A percentile compares a stretch with the other conserved stretches of the same genome.
Conservation (phyloP, 257 asterid species). For the Solanum clarkiae region DNA sequence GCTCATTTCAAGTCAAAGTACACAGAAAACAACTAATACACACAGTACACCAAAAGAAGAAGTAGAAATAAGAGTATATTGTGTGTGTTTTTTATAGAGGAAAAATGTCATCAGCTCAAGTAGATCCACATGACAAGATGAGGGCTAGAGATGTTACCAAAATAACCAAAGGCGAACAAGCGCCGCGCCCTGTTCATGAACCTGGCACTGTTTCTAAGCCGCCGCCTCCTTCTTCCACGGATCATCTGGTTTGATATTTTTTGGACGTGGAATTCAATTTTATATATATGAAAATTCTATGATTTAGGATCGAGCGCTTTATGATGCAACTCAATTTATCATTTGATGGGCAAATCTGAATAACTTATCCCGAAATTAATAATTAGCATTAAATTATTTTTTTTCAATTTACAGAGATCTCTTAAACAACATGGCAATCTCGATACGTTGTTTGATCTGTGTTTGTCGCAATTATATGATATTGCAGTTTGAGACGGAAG, state of each 20-base stretch:
- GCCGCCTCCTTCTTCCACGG: constrained; percentile 38
- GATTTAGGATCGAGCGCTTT: too few relatives aligned
- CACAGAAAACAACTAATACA: neutral
- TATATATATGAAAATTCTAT: too few relatives aligned
- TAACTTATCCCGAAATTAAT: too few relatives aligned
- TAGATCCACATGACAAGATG: constrained; percentile 40
- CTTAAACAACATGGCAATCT: too few relatives aligned
- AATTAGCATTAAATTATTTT: too few relatives aligned
- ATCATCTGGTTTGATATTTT: neutral
- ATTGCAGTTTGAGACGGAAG: neutral
- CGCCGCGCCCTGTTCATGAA: constrained; percentile 29
- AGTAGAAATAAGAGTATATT: neutral
- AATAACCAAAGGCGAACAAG: constrained; percentile 40
- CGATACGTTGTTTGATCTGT: neutral
- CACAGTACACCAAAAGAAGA: neutral
- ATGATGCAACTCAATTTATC: too few relatives aligned
- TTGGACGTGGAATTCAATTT: too few relatives aligned
- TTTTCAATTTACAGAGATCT: too few relatives aligned
- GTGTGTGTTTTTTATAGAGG: too few relatives aligned
- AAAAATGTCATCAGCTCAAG: constrained; percentile 11
- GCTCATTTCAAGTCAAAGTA: neutral
- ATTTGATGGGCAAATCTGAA: too few relatives aligned
- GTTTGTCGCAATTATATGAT: neutral
- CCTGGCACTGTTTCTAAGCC: constrained; percentile 25
- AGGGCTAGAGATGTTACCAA: constrained; percentile 24